These are phyloP conservation scores for Colletotrichum aenigma DNA, from an alignment of 2,329 filamentous ascomycete genomes.

Conservation along the genomic window DNA sequence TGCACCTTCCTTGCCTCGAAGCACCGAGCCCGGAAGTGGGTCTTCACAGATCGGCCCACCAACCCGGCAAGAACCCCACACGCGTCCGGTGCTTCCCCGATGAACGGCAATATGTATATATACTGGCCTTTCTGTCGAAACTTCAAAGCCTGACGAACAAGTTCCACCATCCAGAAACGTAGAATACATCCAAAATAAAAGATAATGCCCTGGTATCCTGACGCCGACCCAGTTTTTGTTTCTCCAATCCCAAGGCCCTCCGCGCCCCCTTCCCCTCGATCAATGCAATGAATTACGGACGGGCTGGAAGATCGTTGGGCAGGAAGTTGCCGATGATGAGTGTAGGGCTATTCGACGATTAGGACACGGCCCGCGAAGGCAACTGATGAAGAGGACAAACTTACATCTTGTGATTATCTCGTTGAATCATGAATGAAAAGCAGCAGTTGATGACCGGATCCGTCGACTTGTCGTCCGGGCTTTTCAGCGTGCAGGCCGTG, in stretches of 20 bases:
- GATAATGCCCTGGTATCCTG: slow-evolving; percentile 19
- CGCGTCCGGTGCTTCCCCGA: not conserved
- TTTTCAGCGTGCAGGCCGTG: slow-evolving; percentile 91
- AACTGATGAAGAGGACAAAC: no score
- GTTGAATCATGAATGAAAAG: slow-evolving; percentile 95
- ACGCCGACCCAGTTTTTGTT: slow-evolving; percentile 7
- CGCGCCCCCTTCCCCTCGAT: slow-evolving; percentile 4
- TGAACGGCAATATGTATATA: not conserved
- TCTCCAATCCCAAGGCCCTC: not conserved
- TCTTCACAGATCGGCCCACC: accelerated
- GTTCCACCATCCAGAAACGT: not conserved
- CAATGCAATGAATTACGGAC: slow-evolving; percentile 38
- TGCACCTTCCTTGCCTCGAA: not conserved
- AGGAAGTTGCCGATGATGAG: slow-evolving; percentile 97
- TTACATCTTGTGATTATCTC: slow-evolving; percentile 96
- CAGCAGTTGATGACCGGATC: slow-evolving; percentile 86
- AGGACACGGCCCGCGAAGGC: no score
- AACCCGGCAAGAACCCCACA: not conserved
- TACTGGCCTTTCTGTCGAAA: not conserved
- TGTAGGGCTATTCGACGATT: slow-evolving; percentile 81
- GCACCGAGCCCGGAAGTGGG: not conserved
- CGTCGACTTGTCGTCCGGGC: slow-evolving; percentile 71
- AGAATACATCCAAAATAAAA: not conserved
- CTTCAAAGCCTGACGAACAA: not conserved
- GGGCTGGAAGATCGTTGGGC: slow-evolving; percentile 70